phyloP scores from a whole-genome alignment of 2,329 filamentous ascomycete species.

The Celoporthe dispersa region DNA sequence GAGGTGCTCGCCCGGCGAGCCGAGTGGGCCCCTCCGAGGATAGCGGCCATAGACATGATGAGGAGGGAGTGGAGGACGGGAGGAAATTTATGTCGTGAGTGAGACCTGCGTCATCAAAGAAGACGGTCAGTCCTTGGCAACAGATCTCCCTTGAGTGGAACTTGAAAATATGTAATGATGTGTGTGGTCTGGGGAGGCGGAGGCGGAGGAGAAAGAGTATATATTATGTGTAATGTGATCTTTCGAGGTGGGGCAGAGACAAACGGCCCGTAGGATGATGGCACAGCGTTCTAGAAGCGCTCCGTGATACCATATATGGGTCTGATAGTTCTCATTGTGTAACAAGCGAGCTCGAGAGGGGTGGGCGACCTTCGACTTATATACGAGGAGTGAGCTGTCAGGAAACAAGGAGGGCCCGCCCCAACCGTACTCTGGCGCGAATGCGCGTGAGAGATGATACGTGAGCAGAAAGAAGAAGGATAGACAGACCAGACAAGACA shows the following conservation, averaged over 20 bases:
- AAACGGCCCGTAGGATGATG: background rate
- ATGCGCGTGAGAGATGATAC: conserved; percentile 17
- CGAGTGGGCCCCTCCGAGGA: conserved; percentile 9
- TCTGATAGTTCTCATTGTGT: background rate
- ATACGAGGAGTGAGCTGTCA: background rate
- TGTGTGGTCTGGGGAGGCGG: background rate
- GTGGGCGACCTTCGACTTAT: conserved; percentile 17
- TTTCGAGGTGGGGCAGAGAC: background rate
- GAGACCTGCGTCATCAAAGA: too few relatives aligned
- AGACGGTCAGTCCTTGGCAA: background rate
- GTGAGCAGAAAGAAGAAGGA: background rate
- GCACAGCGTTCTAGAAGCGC: conserved; percentile 7
- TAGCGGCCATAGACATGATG: conserved; percentile 3
- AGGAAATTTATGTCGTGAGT: background rate
- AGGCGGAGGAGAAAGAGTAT: background rate
- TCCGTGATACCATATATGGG: conserved; percentile 2
- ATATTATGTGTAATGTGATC: too few relatives aligned
- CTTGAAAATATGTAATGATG: too few relatives aligned
- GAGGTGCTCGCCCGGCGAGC: conserved; percentile 21
- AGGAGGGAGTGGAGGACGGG: background rate
- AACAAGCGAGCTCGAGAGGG: conserved; percentile 1
- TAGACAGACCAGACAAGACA: background rate
- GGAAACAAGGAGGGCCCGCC: background rate
- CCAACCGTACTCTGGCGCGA: conserved; percentile 8
- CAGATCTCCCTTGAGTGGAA: background rate